Percentiles rank a stretch among this genome's conserved stretches.
Evolutionary conservation across 129 eudicot species (phyloP).

Genomic region (Lactuca saligna): DNA sequence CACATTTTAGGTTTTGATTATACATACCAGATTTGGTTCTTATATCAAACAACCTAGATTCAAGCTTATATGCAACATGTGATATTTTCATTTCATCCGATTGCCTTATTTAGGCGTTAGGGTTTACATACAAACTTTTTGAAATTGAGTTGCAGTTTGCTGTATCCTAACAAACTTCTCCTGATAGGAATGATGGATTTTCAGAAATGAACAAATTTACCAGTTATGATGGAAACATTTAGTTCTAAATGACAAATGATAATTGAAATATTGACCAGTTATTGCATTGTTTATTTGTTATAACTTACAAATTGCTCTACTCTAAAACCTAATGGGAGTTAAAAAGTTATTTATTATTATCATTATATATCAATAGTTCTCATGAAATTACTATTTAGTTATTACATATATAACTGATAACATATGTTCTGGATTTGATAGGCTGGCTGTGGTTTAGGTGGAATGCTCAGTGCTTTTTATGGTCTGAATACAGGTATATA

Average conservation of each 20-base stretch:
- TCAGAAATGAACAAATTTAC: too few species aligned
- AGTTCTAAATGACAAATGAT: too few species aligned
- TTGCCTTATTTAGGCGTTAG: not conserved
- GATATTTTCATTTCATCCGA: not conserved
- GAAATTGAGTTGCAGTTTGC: not conserved
- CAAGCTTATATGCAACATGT: conserved; percentile 2
- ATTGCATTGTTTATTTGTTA: too few species aligned
- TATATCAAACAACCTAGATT: not conserved
- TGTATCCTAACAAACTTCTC: not conserved
- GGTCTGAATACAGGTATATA: conserved; percentile 69
- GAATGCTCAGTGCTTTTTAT: conserved; percentile 85
- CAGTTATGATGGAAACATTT: too few species aligned
- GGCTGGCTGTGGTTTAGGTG: conserved; percentile 95
- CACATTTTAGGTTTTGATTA: not conserved
- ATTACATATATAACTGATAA: too few species aligned
- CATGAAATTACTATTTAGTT: too few species aligned
- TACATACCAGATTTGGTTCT: not conserved
- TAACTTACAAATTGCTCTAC: too few species aligned
- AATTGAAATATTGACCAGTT: too few species aligned
- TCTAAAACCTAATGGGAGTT: too few species aligned
- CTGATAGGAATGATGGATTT: too few species aligned
- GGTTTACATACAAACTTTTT: not conserved
- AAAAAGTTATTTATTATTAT: too few species aligned
- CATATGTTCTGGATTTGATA: conserved; percentile 15
- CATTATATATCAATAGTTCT: too few species aligned